Evolutionary conservation across 176 grass and related monocot genomes (phyloP).

Genomic region (Carex pumila): DNA sequence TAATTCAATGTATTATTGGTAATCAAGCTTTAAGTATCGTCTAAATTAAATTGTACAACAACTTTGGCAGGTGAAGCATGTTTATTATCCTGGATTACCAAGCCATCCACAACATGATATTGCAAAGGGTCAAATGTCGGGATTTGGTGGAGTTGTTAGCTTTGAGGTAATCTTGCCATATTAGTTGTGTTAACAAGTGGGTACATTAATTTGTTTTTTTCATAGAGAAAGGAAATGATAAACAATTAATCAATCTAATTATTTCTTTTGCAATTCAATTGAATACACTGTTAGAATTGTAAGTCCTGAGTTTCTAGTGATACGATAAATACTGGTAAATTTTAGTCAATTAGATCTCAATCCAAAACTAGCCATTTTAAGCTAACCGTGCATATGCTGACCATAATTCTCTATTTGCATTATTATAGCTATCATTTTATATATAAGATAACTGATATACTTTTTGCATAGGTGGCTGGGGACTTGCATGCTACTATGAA

Average conservation of each 20-base stretch:
- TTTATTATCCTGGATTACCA: conserved; percentile 82
- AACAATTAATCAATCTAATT: too few species aligned
- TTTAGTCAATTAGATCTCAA: not conserved
- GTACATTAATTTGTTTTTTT: too few species aligned
- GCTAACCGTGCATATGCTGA: not conserved
- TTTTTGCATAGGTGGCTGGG: conserved; percentile 42
- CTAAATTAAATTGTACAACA: not conserved
- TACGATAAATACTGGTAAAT: not conserved
- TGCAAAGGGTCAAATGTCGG: conserved; percentile 88
- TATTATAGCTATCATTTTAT: not conserved
- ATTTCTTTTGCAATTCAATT: not conserved
- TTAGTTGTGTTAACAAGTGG: not conserved
- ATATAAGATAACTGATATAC: too few species aligned
- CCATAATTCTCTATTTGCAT: not conserved
- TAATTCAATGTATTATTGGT: not conserved
- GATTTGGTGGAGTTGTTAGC: conserved; percentile 95
- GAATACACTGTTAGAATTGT: not conserved
- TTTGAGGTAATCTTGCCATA: conserved; percentile 53
- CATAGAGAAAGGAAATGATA: too few species aligned
- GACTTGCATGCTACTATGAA: conserved; percentile 60
- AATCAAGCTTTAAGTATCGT: not conserved
- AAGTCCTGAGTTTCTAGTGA: not conserved
- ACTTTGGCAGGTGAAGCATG: conserved; percentile 48
- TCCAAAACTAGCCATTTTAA: not conserved
- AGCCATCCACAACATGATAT: conserved; percentile 95